phyloP scores from a whole-genome alignment of 1,284 basidiomycete species.

The Leccinum pachyderme region DNA sequence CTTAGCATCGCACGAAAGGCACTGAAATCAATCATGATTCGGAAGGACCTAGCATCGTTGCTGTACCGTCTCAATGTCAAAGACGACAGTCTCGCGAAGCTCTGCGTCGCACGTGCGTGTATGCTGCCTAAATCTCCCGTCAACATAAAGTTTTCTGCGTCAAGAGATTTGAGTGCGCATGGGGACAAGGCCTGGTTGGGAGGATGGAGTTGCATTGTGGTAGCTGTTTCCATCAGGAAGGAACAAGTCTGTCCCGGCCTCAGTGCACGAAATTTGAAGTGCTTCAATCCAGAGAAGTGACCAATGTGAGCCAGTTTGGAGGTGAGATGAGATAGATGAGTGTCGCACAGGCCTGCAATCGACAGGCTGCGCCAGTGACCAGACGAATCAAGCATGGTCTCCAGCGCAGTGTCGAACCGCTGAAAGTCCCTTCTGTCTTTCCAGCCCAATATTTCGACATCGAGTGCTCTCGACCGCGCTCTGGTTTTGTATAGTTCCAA shows the following conservation, averaged over 20 bases:
- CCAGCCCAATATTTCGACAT: constrained; percentile 30
- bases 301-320: constrained; percentile 24
- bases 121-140: constrained; percentile 21
- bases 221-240: constrained; percentile 22
- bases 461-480: constrained; percentile 23
- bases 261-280: constrained; percentile 31
- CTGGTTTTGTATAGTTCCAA: constrained; percentile 27
- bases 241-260: constrained; percentile 32
- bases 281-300: constrained; percentile 23
- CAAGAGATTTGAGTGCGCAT: constrained; percentile 28
- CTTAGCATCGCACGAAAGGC: constrained; percentile 28
- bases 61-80: constrained; percentile 29
- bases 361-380: constrained; percentile 29
- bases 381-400: constrained; percentile 26
- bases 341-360: constrained; percentile 26
- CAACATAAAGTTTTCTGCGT: constrained; percentile 29
- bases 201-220: constrained; percentile 6
- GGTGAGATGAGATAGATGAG: constrained; percentile 29
- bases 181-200: not conserved
- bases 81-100: constrained; percentile 24
- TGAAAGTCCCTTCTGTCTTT: constrained; percentile 33
- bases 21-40: constrained; percentile 30
- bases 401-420: constrained; percentile 28
- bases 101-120: constrained; percentile 13
- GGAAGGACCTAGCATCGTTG: constrained; percentile 27